phyloP scores from a whole-genome alignment of 1,139 yeast genomes.

The Saccharomycopsis phalli region DNA sequence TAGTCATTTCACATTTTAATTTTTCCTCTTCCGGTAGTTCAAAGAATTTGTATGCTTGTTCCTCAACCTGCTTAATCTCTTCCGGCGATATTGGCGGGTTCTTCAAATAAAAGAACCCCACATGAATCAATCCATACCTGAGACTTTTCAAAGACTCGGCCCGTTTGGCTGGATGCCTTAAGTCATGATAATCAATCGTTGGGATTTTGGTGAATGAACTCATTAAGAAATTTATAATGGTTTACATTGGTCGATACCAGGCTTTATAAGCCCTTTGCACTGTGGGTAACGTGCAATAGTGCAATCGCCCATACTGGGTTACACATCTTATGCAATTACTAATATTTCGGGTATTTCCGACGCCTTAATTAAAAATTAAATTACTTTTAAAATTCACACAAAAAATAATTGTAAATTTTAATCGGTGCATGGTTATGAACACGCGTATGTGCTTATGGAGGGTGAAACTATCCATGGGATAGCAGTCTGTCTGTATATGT shows the following conservation, averaged over 20 bases:
- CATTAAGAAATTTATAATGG: too few species aligned
- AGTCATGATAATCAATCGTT: conserved; percentile 7
- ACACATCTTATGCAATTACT: too few species aligned
- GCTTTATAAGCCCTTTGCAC: neutral
- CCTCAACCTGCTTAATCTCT: conserved; percentile 35
- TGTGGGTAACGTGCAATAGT: neutral
- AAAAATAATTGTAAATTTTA: too few species aligned
- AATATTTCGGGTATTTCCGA: too few species aligned
- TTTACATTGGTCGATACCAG: neutral
- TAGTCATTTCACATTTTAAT: conserved; percentile 46
- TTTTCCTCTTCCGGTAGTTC: conserved; percentile 45
- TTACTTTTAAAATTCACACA: too few species aligned
- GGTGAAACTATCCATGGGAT: too few species aligned
- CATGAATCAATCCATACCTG: conserved; percentile 47
- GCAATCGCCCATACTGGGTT: too few species aligned
- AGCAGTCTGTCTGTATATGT: too few species aligned
- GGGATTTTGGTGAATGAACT: conserved; percentile 5
- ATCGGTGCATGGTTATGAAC: too few species aligned
- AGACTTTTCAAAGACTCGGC: conserved; percentile 35
- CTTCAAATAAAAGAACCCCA: conserved; percentile 50
- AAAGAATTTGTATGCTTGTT: conserved; percentile 42
- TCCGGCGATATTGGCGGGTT: conserved; percentile 37
- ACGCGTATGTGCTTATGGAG: too few species aligned
- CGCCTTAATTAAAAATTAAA: too few species aligned
- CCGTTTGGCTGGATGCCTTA: conserved; percentile 30